Conservation (phyloP, 257 asterid species). For the Mitragyna speciosa region DNA sequence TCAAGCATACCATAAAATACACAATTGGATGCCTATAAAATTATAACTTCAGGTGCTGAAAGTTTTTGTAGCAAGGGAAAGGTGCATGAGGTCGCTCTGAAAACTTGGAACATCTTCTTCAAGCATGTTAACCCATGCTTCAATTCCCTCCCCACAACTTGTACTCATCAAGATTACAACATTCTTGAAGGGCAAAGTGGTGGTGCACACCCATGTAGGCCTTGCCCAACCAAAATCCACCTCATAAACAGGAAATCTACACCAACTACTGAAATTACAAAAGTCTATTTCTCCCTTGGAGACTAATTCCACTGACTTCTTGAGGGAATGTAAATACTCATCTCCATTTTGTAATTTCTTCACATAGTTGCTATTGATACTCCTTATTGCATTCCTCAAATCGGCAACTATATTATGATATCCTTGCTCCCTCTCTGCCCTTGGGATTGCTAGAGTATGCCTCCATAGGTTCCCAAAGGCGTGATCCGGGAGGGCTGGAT, state of each 20-base stretch:
- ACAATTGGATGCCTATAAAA: too few relatives aligned
- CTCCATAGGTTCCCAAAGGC: slow-evolving; percentile 28
- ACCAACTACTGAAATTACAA: slow-evolving; percentile 34
- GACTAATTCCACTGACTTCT: neutral
- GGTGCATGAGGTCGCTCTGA: neutral
- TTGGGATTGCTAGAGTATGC: slow-evolving; percentile 3
- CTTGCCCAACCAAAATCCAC: slow-evolving; percentile 49
- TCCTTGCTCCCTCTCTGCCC: neutral
- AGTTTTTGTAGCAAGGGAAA: too few relatives aligned
- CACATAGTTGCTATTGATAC: slow-evolving; percentile 18
- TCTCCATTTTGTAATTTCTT: neutral
- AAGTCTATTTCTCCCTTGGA: neutral
- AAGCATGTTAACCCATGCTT: slow-evolving; percentile 38
- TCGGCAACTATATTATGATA: slow-evolving; percentile 14
- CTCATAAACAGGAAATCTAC: slow-evolving; percentile 39
- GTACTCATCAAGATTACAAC: slow-evolving; percentile 27
- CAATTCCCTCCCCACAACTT: slow-evolving; percentile 32
- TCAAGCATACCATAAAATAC: too few relatives aligned
- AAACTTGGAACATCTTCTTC: slow-evolving; percentile 8
- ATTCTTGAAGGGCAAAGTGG: slow-evolving; percentile 18
- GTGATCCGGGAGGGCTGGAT: slow-evolving; percentile 7
- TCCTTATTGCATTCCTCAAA: slow-evolving; percentile 28
- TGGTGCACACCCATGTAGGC: slow-evolving; percentile 34
- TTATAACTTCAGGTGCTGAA: too few relatives aligned
- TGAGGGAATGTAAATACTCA: neutral